These are phyloP conservation scores for Arthrobotrys conoides DNA, from an alignment of 2,329 filamentous ascomycete genomes.

Conservation along the genomic window DNA sequence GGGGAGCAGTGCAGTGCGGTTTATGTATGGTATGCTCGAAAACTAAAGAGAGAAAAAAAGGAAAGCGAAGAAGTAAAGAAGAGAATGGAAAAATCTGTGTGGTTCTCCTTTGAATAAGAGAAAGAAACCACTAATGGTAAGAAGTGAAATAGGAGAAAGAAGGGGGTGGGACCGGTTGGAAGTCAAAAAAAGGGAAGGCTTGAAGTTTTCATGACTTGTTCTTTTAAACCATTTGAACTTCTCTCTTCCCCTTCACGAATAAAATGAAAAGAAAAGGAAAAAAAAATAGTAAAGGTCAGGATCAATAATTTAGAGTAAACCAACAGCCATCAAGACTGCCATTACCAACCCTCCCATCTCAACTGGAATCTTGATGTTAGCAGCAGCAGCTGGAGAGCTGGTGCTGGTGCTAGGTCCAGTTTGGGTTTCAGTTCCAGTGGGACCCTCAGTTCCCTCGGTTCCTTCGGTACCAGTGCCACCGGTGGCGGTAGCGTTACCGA, in stretches of 20 bases:
- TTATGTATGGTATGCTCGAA: conserved; percentile 18
- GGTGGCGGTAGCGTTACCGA: conserved; percentile 23
- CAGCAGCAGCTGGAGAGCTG: conserved; percentile 42
- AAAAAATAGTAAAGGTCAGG: background rate
- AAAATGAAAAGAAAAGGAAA: background rate
- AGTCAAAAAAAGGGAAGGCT: background rate
- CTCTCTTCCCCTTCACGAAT: background rate
- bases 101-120: background rate
- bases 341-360: conserved; percentile 51
- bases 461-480: background rate
- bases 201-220: background rate
- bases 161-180: background rate
- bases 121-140: background rate
- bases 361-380: conserved; percentile 51
- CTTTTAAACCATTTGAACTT: background rate
- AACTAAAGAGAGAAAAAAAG: background rate
- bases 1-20: background rate
- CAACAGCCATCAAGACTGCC: conserved; percentile 43
- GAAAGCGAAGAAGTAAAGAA: background rate
- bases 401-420: conserved; percentile 33
- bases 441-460: conserved; percentile 12
- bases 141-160: background rate
- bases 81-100: background rate
- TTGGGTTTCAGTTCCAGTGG: background rate
- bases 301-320: conserved; percentile 32